Evolutionary conservation across 2,329 filamentous ascomycete genomes (phyloP).

Genomic region (Neocatenulostroma microsporum): DNA sequence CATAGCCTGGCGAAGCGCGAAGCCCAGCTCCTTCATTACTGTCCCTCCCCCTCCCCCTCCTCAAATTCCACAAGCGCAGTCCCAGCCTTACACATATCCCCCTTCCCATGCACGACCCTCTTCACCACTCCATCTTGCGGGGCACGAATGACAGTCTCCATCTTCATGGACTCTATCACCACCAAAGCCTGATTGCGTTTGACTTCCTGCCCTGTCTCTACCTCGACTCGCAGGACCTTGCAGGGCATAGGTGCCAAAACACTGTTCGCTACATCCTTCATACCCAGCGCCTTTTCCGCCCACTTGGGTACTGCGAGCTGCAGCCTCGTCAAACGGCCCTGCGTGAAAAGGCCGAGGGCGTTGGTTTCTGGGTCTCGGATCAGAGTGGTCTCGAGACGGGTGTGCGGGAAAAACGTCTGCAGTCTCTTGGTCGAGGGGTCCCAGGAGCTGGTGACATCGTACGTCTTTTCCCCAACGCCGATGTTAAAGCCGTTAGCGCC

Average conservation of each 20-base stretch:
- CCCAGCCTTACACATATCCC: constrained; percentile 41
- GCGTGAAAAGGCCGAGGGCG: constrained; percentile 62
- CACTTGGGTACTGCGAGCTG: constrained; percentile 58
- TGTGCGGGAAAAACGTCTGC: constrained; percentile 71
- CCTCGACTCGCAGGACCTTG: constrained; percentile 86
- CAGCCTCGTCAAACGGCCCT: constrained; percentile 51
- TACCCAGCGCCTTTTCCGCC: constrained; percentile 79
- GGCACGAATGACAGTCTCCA: constrained; percentile 49
- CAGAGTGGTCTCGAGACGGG: constrained; percentile 71
- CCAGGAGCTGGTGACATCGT: constrained; percentile 40
- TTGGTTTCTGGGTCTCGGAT: constrained; percentile 56
- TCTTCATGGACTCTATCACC: constrained; percentile 54
- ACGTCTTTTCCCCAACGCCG: constrained; percentile 31
- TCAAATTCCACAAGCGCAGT: constrained; percentile 41
- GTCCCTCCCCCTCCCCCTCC: constrained; percentile 17
- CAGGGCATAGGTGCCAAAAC: constrained; percentile 95
- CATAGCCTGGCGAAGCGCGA: too few relatives aligned
- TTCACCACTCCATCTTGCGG: constrained; percentile 37
- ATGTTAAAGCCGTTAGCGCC: constrained; percentile 46
- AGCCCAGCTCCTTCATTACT: too few relatives aligned
- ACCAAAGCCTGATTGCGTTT: constrained; percentile 81
- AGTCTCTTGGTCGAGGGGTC: constrained; percentile 44
- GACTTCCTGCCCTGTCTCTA: constrained; percentile 71
- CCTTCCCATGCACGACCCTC: constrained; percentile 42
- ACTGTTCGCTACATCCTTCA: constrained; percentile 67